phyloP scores from a whole-genome alignment of 208 protist species.

The Leishmania gerbilli region DNA sequence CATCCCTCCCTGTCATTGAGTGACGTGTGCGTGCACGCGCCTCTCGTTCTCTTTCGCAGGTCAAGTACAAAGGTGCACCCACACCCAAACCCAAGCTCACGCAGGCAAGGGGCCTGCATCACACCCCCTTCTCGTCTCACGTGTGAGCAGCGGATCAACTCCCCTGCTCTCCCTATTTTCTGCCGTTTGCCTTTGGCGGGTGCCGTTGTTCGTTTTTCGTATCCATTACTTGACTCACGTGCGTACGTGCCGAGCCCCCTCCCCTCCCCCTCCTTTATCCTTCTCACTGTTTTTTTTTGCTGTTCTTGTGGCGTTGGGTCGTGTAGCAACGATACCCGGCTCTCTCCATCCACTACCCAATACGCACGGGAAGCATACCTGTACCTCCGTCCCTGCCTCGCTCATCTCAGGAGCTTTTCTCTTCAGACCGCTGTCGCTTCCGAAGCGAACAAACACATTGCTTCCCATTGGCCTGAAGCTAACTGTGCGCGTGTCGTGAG shows the following conservation, averaged over 20 bases:
- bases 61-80: not conserved
- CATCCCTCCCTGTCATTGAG: not conserved
- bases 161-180: not conserved
- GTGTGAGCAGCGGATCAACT: not conserved
- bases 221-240: not conserved
- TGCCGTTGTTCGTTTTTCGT: not conserved
- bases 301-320: not conserved
- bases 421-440: not conserved
- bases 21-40: constrained; percentile 1
- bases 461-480: not conserved
- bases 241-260: not conserved
- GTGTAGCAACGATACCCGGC: not conserved
- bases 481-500: not conserved
- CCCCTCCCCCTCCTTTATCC: not conserved
- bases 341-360: not conserved
- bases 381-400: not conserved
- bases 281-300: not conserved
- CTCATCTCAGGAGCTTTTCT: not conserved
- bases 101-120: not conserved
- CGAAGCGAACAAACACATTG: not conserved
- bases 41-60: not conserved
- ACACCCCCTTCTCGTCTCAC: not conserved
- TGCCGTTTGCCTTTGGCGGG: not conserved
- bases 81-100: not conserved
- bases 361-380: not conserved